Percentiles rank a stretch among this genome's conserved stretches.
Conservation (phyloP, 2,329 filamentous ascomycete genomes). For the Waltergamsia citrina region DNA sequence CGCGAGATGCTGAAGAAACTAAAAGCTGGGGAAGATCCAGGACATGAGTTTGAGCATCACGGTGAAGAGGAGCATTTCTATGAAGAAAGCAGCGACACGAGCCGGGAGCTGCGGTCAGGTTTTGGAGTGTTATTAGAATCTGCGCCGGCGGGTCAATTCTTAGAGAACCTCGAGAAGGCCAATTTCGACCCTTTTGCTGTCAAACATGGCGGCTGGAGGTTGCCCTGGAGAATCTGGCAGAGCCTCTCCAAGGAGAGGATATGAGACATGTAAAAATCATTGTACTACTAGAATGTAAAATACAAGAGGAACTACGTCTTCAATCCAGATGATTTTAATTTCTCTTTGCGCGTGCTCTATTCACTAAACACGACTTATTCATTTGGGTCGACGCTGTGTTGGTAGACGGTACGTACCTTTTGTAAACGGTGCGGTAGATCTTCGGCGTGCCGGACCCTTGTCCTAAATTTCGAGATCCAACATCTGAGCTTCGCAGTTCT, state of each 20-base stretch:
- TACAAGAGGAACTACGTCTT: background rate
- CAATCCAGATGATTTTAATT: no score
- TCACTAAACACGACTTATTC: no score
- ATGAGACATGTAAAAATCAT: constrained; percentile 17
- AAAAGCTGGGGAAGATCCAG: constrained; percentile 61
- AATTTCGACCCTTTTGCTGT: constrained; percentile 78
- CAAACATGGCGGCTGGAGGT: constrained; percentile 59
- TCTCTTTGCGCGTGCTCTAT: no score
- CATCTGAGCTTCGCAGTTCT: background rate
- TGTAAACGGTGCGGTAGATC: no score
- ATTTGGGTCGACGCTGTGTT: no score
- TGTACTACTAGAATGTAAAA: background rate
- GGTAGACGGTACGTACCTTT: no score
- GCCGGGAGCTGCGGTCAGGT: constrained; percentile 42
- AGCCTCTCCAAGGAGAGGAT: constrained; percentile 38
- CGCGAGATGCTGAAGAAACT: constrained; percentile 83
- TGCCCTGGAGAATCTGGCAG: constrained; percentile 68
- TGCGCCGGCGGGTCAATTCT: constrained; percentile 67
- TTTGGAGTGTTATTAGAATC: constrained; percentile 78
- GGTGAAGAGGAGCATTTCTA: constrained; percentile 58
- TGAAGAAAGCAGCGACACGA: constrained; percentile 21
- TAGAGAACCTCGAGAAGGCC: constrained; percentile 65
- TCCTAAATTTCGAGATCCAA: constrained; percentile 6
- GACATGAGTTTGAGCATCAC: constrained; percentile 83
- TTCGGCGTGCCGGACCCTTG: no score